These are phyloP conservation scores for Conoideocrella luteorostrata DNA, from an alignment of 2,329 filamentous ascomycete genomes.

Conservation along the genomic window DNA sequence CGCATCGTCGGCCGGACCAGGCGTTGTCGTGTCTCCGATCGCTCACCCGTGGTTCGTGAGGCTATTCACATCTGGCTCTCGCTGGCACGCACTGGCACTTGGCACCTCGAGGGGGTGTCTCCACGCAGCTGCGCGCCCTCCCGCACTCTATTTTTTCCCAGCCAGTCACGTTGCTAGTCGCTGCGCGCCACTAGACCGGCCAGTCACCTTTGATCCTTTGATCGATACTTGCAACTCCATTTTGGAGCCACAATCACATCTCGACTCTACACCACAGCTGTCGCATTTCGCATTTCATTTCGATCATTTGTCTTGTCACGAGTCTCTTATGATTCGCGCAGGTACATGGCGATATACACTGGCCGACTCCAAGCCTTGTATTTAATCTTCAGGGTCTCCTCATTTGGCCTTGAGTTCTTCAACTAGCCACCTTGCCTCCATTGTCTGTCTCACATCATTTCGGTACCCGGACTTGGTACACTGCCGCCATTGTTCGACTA, in stretches of 20 bases:
- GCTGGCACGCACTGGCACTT: slow-evolving; percentile 5
- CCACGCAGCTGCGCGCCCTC: slow-evolving; percentile 10
- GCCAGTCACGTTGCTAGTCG: slow-evolving; percentile 18
- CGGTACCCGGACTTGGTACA: too few species aligned
- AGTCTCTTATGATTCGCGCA: neutral
- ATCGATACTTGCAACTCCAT: slow-evolving; percentile 5
- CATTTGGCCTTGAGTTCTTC: too few species aligned
- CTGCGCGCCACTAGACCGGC: slow-evolving; percentile 6
- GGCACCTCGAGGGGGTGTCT: slow-evolving; percentile 10
- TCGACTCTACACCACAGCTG: slow-evolving; percentile 8
- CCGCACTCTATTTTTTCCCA: slow-evolving; percentile 10
- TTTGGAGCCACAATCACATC: slow-evolving; percentile 3
- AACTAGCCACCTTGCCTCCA: too few species aligned
- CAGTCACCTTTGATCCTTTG: slow-evolving; percentile 1
- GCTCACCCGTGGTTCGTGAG: slow-evolving; percentile 24
- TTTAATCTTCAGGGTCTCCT: too few species aligned
- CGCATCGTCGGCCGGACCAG: slow-evolving; percentile 5
- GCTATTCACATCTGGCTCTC: slow-evolving; percentile 29
- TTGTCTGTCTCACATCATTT: too few species aligned
- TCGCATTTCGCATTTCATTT: neutral
- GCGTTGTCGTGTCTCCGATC: slow-evolving; percentile 14
- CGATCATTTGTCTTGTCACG: neutral
- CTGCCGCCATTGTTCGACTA: too few species aligned
- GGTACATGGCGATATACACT: neutral
- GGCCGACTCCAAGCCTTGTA: neutral